A percentile compares a stretch with the other conserved stretches of the same genome.
These are phyloP conservation scores for Phoma sp. DNA, from an alignment of 2,329 filamentous ascomycete genomes.

Conservation along the genomic window DNA sequence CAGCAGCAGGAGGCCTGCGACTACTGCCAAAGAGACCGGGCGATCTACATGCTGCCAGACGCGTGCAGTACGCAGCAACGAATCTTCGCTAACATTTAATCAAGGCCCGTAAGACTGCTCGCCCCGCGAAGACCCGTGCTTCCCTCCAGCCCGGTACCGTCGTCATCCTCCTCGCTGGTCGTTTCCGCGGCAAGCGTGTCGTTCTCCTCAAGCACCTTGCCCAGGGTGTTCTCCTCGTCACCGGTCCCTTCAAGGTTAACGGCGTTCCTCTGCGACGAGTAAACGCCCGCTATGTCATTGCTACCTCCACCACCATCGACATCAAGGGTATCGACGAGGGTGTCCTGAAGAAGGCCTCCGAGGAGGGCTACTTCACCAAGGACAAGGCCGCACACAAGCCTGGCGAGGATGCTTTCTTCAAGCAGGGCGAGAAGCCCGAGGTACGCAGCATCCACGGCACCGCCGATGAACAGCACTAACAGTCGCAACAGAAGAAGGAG, in stretches of 20 bases:
- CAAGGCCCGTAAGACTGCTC: constrained; percentile 93
- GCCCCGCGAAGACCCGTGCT: constrained; percentile 84
- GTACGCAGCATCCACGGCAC: constrained; percentile 61
- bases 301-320: constrained; percentile 85
- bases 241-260: constrained; percentile 99
- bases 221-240: constrained; percentile 98
- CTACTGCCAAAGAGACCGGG: constrained; percentile 11
- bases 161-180: constrained; percentile 98
- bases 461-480: constrained; percentile 22
- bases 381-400: constrained; percentile 97
- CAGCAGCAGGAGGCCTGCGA: constrained; percentile 10
- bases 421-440: constrained; percentile 97
- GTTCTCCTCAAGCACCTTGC: constrained; percentile 97
- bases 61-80: constrained; percentile 17
- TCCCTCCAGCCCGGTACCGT: constrained; percentile 93
- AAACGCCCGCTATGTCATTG: constrained; percentile 93
- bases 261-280: constrained; percentile 95
- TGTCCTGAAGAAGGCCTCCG: constrained; percentile 78
- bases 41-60: constrained; percentile 4
- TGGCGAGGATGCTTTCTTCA: constrained; percentile 98
- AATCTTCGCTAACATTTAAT: constrained; percentile 38
- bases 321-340: constrained; percentile 79
- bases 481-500: constrained; percentile 83
- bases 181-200: constrained; percentile 99
- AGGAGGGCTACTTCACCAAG: constrained; percentile 90